These are phyloP conservation scores for Mycena epipterygia DNA, from an alignment of 768 basidiomycete species.

Conservation along the genomic window DNA sequence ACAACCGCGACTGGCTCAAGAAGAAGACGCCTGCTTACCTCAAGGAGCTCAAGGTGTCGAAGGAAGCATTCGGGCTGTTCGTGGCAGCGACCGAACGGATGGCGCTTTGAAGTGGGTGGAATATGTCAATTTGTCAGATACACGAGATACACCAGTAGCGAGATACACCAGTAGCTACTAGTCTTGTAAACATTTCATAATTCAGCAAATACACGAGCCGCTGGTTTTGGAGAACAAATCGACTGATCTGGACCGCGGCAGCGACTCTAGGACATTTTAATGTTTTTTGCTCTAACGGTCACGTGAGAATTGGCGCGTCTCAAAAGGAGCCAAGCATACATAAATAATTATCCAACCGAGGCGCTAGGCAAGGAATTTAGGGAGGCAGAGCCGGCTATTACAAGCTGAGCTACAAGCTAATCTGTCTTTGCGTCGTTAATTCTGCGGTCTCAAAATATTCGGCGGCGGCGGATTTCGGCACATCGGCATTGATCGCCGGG, in stretches of 20 bases:
- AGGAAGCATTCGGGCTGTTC: slow-evolving; percentile 29
- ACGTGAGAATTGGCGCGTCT: too few relatives aligned
- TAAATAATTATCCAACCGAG: too few relatives aligned
- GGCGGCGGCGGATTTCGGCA: too few relatives aligned
- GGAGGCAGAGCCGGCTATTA: too few relatives aligned
- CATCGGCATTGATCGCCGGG: too few relatives aligned
- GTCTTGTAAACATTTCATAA: background rate
- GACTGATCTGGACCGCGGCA: background rate
- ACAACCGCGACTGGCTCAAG: slow-evolving; percentile 30
- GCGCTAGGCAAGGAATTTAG: too few relatives aligned
- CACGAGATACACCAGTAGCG: background rate
- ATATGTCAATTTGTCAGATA: slow-evolving; percentile 2
- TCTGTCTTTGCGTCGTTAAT: too few relatives aligned
- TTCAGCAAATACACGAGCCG: slow-evolving; percentile 9
- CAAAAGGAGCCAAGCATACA: too few relatives aligned
- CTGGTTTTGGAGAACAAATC: slow-evolving; percentile 5
- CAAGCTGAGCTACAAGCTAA: too few relatives aligned
- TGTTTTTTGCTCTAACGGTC: too few relatives aligned
- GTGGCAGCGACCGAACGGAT: slow-evolving; percentile 29
- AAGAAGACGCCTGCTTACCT: slow-evolving; percentile 14
- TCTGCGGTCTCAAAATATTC: too few relatives aligned
- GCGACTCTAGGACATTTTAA: too few relatives aligned
- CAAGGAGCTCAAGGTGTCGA: slow-evolving; percentile 28
- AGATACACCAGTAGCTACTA: slow-evolving; percentile 6
- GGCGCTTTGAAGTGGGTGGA: slow-evolving; percentile 16